These are phyloP conservation scores for Willaertia magna DNA, from an alignment of 208 protist species.

Conservation along the genomic window DNA sequence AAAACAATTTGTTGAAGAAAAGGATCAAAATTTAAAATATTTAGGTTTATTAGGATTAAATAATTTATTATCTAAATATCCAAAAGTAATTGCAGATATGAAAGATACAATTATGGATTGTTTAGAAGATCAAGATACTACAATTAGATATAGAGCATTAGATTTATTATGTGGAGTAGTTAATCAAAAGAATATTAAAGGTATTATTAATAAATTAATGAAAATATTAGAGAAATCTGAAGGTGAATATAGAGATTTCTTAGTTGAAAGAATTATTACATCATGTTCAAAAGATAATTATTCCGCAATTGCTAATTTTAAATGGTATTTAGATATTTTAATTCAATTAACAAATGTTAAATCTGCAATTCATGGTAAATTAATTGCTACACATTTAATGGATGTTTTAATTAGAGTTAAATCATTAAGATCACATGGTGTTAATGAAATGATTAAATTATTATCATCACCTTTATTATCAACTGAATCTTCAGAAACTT, in stretches of 20 bases:
- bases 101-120: constrained; percentile 74
- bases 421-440: not conserved
- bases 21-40: constrained; percentile 96
- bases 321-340: constrained; percentile 90
- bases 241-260: constrained; percentile 70
- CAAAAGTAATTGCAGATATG: constrained; percentile 73
- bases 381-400: not conserved
- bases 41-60: constrained; percentile 82
- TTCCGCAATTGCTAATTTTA: constrained; percentile 79
- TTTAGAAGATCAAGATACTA: constrained; percentile 83
- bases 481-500: not conserved
- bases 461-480: not conserved
- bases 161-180: constrained; percentile 77
- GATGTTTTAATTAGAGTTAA: not conserved
- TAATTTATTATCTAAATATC: constrained; percentile 71
- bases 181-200: constrained; percentile 68
- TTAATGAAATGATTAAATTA: constrained; percentile 5
- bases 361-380: constrained; percentile 21
- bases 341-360: constrained; percentile 57
- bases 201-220: constrained; percentile 46
- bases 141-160: constrained; percentile 82
- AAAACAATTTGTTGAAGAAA: constrained; percentile 80
- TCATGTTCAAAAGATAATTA: constrained; percentile 65
- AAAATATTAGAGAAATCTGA: constrained; percentile 36
- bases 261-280: constrained; percentile 67